Evolutionary conservation across 2,329 filamentous ascomycete genomes (phyloP).

Genomic region (Salinomyces thailandicus): DNA sequence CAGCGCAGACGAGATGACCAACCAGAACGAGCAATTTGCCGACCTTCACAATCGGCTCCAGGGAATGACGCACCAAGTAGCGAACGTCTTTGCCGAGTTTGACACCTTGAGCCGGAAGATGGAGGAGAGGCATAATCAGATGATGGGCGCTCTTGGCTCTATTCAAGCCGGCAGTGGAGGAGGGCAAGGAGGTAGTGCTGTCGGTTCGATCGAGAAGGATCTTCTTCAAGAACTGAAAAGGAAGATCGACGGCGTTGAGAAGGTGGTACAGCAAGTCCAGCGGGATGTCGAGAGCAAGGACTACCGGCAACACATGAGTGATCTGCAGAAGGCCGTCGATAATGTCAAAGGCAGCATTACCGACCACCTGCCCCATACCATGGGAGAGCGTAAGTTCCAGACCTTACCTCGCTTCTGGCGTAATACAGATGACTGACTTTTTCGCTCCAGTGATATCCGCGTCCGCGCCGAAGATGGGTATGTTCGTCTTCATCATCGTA

Average conservation of each 20-base stretch:
- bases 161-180: constrained; percentile 9
- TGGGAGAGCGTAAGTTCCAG: constrained; percentile 43
- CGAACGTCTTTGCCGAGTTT: constrained; percentile 50
- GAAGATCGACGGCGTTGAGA: constrained; percentile 37
- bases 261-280: constrained; percentile 40
- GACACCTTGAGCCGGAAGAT: constrained; percentile 41
- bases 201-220: background rate
- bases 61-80: constrained; percentile 57
- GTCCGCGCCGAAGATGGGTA: constrained; percentile 47
- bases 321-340: constrained; percentile 43
- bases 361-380: constrained; percentile 40
- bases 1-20: constrained; percentile 29
- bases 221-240: constrained; percentile 5
- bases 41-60: constrained; percentile 81
- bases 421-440: constrained; percentile 8
- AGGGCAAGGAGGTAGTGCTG: too few species aligned
- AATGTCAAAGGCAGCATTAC: constrained; percentile 39
- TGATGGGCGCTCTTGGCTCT: constrained; percentile 16
- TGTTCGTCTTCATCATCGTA: constrained; percentile 61
- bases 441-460: constrained; percentile 38
- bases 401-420: too few species aligned
- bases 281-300: constrained; percentile 47
- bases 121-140: constrained; percentile 49
- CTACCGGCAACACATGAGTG: constrained; percentile 44
- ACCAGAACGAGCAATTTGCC: constrained; percentile 54